Evolutionary conservation across 495 filamentous ascomycete genomes (phyloP), one percentile per base, ranked within the genome.

Genomic region (Opeltia flavorubescens): DNA sequence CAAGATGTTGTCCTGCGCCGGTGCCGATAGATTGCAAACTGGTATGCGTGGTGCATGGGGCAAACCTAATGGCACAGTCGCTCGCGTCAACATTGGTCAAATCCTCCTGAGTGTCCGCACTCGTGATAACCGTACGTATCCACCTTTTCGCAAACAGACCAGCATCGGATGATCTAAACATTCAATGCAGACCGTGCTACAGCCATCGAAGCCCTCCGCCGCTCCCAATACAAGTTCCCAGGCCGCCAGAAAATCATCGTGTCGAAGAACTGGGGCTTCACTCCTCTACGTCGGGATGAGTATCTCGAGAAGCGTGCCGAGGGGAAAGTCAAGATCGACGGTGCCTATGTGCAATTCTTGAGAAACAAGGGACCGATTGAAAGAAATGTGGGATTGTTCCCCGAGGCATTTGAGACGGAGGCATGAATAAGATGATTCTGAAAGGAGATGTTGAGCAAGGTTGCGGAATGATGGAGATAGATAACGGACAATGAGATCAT

Each of bases 191-290:
- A 94, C 78, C 86, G 86, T 55, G 83, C 82, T 50, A 78, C 79
- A 60, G 91, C 91, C 69, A 87, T 98, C 66, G 91, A 98, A 80
- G 91, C 91, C 68, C 82, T 98, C 66, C 85, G 91, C 66, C 84
- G 91, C 65, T 89, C 86, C 52, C 91, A 94, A 80, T 98, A 98
- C 83, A 98, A 98, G 83, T 98, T 98, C 84, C 91, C 91, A 52
- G 91, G 91, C 68, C 89, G 91, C 71, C 91, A 98, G 80, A 96
- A 98, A 86, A 94, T 98, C 72, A 94, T 98, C 63, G 81, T 95
- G 71, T 87, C 81, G 75, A 98, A 98, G 84, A 95, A 95, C 75
- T 98, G 91, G 91, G 91, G 91, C 54, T 98, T 96, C 84, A 98
- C 91, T 48, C 85, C 85, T 63, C 84, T 98, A 56, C 83, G 85